phyloP scores from a whole-genome alignment of 1,284 basidiomycete genomes.

The Athelia psychrophila region DNA sequence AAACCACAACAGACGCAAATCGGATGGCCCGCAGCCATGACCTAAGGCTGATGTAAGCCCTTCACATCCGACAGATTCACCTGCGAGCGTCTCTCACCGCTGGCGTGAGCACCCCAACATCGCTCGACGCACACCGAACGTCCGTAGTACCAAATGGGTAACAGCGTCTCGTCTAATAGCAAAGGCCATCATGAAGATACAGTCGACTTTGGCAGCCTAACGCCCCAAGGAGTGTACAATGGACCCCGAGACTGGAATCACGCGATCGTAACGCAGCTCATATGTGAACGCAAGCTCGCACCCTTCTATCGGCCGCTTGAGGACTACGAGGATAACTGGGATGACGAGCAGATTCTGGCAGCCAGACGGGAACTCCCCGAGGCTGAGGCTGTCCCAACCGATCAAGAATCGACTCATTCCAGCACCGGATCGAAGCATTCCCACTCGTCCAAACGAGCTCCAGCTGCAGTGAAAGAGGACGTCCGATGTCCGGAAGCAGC shows the following conservation, averaged over 20 bases:
- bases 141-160: conserved; percentile 61
- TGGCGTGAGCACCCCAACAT: conserved; percentile 2
- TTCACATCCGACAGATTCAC: too few relatives aligned
- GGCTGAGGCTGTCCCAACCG: conserved; percentile 36
- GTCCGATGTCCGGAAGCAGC: conserved; percentile 64
- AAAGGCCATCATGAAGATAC: conserved; percentile 72
- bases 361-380: conserved; percentile 65
- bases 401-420: conserved; percentile 27
- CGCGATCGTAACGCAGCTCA: conserved; percentile 80
- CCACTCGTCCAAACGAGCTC: conserved; percentile 44
- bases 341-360: conserved; percentile 78
- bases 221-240: conserved; percentile 89
- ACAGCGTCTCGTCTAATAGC: conserved; percentile 69
- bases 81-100: conserved; percentile 2
- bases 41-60: too few relatives aligned
- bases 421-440: conserved; percentile 24
- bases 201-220: conserved; percentile 80
- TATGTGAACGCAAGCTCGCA: conserved; percentile 84
- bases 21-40: too few relatives aligned
- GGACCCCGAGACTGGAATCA: conserved; percentile 91
- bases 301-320: conserved; percentile 97
- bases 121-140: neutral
- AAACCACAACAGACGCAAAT: too few relatives aligned
- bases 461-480: conserved; percentile 53
- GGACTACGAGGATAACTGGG: conserved; percentile 87